Conservation (phyloP, 495 filamentous ascomycete species). For the Penicillium salamii region DNA sequence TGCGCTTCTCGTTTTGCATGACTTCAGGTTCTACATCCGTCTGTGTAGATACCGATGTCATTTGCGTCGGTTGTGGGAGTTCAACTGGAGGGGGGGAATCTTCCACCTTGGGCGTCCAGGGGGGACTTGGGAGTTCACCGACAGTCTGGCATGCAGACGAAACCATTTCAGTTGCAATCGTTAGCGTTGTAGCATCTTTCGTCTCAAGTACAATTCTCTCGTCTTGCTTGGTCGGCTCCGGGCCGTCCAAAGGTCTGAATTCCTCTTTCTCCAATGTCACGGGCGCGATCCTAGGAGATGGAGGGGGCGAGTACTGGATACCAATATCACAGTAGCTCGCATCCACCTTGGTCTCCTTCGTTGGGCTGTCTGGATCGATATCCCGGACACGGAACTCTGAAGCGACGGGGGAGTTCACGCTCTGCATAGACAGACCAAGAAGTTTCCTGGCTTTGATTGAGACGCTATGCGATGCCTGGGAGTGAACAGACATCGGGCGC, state of each 20-base stretch:
- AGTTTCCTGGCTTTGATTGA: constrained; percentile 50
- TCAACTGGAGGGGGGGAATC: constrained; percentile 18
- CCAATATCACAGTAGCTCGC: constrained; percentile 67
- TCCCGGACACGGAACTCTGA: constrained; percentile 21
- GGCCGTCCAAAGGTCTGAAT: too few relatives aligned
- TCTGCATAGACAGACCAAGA: constrained; percentile 44
- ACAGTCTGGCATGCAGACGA: constrained; percentile 72
- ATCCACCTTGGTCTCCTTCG: constrained; percentile 8
- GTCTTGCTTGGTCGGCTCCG: neutral
- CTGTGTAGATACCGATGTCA: constrained; percentile 66
- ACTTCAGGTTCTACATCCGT: constrained; percentile 46
- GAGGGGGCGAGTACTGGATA: constrained; percentile 77
- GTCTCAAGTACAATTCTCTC: too few relatives aligned
- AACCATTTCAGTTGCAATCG: constrained; percentile 53
- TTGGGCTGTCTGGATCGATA: constrained; percentile 3
- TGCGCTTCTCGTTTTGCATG: constrained; percentile 9
- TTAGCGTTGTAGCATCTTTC: constrained; percentile 30
- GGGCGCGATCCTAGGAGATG: too few relatives aligned
- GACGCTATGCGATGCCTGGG: constrained; percentile 36
- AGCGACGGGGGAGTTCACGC: constrained; percentile 20
- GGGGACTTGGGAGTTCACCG: constrained; percentile 63
- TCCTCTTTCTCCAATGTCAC: too few relatives aligned
- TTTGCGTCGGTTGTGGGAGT: constrained; percentile 21
- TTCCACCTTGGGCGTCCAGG: constrained; percentile 60
- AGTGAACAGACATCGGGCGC: constrained; percentile 42